Base-by-base conservation (phyloP, 73 alveolate genomes). In the Halteria grandinella region DNA sequence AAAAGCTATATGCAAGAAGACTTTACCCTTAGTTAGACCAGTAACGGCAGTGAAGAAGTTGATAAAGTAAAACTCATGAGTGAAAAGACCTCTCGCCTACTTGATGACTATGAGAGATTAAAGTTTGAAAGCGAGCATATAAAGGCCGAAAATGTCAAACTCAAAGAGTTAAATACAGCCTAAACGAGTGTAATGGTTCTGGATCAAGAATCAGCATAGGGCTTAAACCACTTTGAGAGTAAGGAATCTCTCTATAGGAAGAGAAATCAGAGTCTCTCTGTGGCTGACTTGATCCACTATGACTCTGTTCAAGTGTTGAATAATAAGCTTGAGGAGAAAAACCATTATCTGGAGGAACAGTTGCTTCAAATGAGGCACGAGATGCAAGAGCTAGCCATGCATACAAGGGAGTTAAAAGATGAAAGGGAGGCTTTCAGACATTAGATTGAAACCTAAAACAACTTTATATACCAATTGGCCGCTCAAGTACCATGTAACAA, bases 51-150 rank as follows among this genome's bases (percentile, higher is more conserved):
- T 11, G 15, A 39, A 10, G 15, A 39, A 11, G 15, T 11, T 39
- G 50, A 39, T 39, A n/a, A n/a, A n/a, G n/a, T n/a, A n/a, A n/a
- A n/a, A n/a, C n/a, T n/a, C n/a, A n/a, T 60, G 10, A 60, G 77
- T 21, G 2, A 45, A 1, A 66, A 66, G 52, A 66, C 80, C 7
- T 45, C 29, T 23, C 43, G 66, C 17, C 15, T 66, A 5, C 29
- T 66, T 25, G 80, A 66, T 44, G 80, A 66, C 15, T 66, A 66
- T 66, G 80, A 66, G 29, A 66, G 29, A 24, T 15, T 66, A 15
- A 66, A 36, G 41, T 66, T 10, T 25, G 80, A 66, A 41, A 23
- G 55, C 7, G 80, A 66, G 31, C 28, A 25, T 24, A 66, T 66
- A 15, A 66, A 45, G 23, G 17, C 14, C 8, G 80, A 66, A 45